Conservation (phyloP, 2,329 filamentous ascomycete species). For the Colletotrichum camelliae region DNA sequence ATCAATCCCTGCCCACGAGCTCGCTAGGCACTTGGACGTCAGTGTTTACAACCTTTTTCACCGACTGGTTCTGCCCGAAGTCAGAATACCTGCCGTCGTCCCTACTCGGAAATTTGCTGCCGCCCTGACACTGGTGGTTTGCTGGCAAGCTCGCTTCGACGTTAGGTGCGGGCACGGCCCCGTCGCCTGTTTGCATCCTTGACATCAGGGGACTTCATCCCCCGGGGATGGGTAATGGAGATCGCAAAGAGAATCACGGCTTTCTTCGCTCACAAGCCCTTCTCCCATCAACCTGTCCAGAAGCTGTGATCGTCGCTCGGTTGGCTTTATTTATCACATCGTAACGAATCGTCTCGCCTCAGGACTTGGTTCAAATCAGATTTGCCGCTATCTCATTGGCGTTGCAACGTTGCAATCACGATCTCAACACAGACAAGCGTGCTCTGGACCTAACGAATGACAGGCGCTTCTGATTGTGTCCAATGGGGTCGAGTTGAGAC, state of each 20-base stretch:
- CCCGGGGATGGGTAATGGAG: not conserved
- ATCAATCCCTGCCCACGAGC: not conserved
- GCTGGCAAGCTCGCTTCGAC: not conserved
- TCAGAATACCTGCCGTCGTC: not conserved
- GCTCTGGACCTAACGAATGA: not conserved
- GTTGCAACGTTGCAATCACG: constrained; percentile 20
- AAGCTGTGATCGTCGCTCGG: constrained; percentile 4
- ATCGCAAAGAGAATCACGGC: not conserved
- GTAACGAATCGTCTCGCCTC: constrained; percentile 3
- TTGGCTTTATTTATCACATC: not conserved
- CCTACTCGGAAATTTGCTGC: constrained; percentile 12
- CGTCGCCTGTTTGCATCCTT: not conserved
- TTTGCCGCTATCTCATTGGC: constrained; percentile 15
- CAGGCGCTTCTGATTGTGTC: not conserved
- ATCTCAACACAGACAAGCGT: constrained; percentile 5
- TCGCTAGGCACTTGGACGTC: not conserved
- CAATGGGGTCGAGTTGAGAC: not conserved
- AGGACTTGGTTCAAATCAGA: not conserved
- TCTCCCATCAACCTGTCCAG: not conserved
- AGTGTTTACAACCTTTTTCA: not conserved
- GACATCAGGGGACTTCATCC: not conserved
- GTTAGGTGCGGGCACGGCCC: not conserved
- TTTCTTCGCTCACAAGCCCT: not conserved
- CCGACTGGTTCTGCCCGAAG: not conserved
- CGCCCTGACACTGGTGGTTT: not conserved